Evolutionary conservation across 1,284 basidiomycete species (phyloP).

Genomic region (Ganoderma multipileum): DNA sequence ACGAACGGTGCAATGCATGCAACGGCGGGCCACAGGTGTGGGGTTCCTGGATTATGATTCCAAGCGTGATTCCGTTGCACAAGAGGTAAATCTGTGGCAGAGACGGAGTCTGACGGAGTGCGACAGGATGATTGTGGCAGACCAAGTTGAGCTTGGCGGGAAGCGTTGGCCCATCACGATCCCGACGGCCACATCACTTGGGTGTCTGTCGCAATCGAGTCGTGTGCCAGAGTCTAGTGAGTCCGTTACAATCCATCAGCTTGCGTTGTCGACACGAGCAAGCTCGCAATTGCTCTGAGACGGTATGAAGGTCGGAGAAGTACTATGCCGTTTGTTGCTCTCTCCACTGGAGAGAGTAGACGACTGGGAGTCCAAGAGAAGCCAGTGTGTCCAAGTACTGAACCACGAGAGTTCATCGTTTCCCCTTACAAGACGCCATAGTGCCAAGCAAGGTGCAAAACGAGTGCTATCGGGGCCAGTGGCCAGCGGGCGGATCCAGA

Average conservation of each 20-base stretch:
- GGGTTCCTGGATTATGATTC: constrained; percentile 14
- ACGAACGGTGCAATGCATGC: constrained; percentile 16
- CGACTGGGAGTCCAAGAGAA: too few relatives aligned
- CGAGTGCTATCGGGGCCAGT: neutral
- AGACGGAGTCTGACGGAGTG: neutral
- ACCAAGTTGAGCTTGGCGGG: constrained; percentile 3
- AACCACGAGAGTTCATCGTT: too few relatives aligned
- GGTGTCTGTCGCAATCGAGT: neutral
- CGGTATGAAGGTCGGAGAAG: neutral
- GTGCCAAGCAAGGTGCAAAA: neutral
- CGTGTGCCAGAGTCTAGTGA: neutral
- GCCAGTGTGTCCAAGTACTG: too few relatives aligned
- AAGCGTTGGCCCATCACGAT: neutral
- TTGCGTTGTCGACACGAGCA: neutral
- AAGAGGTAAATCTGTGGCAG: neutral
- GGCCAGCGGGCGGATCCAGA: neutral
- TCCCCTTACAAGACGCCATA: neutral
- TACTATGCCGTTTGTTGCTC: neutral
- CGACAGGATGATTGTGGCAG: constrained; percentile 6
- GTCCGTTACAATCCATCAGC: neutral
- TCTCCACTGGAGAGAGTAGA: too few relatives aligned
- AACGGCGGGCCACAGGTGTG: neutral
- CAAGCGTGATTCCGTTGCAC: neutral
- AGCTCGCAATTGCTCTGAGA: neutral
- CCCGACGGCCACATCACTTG: neutral